A percentile compares a stretch with the other conserved stretches of the same genome.
phyloP scores from a whole-genome alignment of 768 basidiomycete species.

The Boletus barrowsii region DNA sequence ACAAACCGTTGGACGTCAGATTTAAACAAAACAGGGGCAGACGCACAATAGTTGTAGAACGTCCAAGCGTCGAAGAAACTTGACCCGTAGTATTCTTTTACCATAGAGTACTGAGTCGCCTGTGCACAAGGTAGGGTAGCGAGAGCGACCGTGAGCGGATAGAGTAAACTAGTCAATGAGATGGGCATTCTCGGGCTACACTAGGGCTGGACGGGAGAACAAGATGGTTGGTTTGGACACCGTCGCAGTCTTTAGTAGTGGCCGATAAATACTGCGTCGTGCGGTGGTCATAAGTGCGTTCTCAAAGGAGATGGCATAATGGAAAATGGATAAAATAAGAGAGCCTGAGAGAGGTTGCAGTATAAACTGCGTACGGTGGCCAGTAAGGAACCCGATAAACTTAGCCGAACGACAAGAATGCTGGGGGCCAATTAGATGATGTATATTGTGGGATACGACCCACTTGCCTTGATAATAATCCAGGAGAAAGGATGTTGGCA shows the following conservation, averaged over 20 bases:
- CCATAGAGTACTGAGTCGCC: conserved; percentile 46
- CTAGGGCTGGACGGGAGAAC: background rate
- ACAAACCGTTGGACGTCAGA: background rate
- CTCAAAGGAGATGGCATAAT: background rate
- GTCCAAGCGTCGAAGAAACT: conserved; percentile 66
- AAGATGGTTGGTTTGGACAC: background rate
- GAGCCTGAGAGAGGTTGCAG: no score
- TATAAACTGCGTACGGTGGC: background rate
- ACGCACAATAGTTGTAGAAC: conserved; percentile 58
- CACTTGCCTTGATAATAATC: no score
- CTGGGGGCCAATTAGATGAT: no score
- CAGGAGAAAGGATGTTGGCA: no score
- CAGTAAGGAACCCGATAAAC: background rate
- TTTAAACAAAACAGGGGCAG: background rate
- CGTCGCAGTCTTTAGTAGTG: background rate
- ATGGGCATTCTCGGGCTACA: conserved; percentile 6
- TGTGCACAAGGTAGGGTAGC: conserved; percentile 9
- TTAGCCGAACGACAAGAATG: no score
- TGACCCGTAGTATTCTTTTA: conserved; percentile 56
- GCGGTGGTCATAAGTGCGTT: background rate
- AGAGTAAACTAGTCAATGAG: conserved; percentile 1
- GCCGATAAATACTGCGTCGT: conserved; percentile 10
- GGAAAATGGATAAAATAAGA: background rate
- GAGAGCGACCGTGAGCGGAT: conserved; percentile 6
- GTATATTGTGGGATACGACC: no score